Percentiles rank a stretch among this genome's conserved stretches.
phyloP scores from a whole-genome alignment of 106 monocot species.

The Hemerocallis citrina region DNA sequence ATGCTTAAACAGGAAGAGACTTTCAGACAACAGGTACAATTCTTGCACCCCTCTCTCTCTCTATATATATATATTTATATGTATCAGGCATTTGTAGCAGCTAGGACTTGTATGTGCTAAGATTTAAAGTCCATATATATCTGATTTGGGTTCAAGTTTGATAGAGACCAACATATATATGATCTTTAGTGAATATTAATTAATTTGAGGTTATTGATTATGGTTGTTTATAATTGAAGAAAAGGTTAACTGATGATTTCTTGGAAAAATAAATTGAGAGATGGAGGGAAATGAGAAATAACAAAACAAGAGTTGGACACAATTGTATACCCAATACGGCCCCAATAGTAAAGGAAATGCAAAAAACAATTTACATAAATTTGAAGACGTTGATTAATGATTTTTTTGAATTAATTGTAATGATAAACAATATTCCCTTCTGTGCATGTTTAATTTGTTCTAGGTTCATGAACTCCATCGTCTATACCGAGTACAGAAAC shows the following conservation, averaged over 20 bases:
- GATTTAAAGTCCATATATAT: background rate
- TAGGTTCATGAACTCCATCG: constrained; percentile 63
- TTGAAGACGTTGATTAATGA: too few species aligned
- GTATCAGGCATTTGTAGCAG: too few species aligned
- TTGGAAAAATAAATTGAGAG: too few species aligned
- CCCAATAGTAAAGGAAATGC: too few species aligned
- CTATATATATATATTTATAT: too few species aligned
- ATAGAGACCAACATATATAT: background rate
- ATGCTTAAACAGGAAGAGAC: constrained; percentile 58
- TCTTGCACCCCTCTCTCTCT: background rate
- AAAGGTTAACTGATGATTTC: background rate
- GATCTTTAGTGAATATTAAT: too few species aligned
- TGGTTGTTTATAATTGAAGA: background rate
- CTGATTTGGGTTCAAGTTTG: background rate
- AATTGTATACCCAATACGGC: too few species aligned
- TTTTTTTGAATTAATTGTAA: background rate
- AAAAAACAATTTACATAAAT: background rate
- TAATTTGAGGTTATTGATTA: background rate
- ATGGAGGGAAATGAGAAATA: too few species aligned
- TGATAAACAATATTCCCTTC: too few species aligned
- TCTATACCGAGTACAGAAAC: constrained; percentile 42
- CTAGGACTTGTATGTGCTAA: background rate
- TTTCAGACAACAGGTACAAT: constrained; percentile 45
- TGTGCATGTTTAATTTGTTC: background rate
- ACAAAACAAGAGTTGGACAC: too few species aligned